Percentiles rank a stretch among this genome's conserved stretches.
Evolutionary conservation across 352 stramenopile genomes (phyloP).

Genomic region (Peronospora belbahrii): DNA sequence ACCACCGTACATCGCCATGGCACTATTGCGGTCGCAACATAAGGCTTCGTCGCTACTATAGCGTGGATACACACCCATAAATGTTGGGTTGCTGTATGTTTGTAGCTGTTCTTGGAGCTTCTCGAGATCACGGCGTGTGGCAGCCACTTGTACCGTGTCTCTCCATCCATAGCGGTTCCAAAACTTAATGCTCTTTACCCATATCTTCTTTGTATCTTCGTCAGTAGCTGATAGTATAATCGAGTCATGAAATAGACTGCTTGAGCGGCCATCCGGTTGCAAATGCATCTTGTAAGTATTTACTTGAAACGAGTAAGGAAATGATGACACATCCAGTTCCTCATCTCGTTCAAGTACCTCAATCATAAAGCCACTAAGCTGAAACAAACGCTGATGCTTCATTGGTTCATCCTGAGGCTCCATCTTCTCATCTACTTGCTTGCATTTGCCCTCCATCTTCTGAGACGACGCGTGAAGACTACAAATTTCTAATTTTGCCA

Average conservation of each 20-base stretch:
- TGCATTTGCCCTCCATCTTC: conserved; percentile 25
- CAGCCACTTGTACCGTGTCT: conserved; percentile 39
- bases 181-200: conserved; percentile 54
- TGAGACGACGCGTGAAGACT: conserved; percentile 8
- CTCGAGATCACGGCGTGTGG: conserved; percentile 27
- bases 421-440: conserved; percentile 17
- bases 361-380: conserved; percentile 54
- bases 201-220: conserved; percentile 37
- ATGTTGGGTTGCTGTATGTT: conserved; percentile 1
- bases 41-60: conserved; percentile 26
- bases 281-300: conserved; percentile 48
- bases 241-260: conserved; percentile 35
- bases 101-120: conserved; percentile 32
- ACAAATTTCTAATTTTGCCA: conserved; percentile 25
- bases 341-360: conserved; percentile 47
- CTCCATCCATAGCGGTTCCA: conserved; percentile 72
- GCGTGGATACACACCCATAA: conserved; percentile 1
- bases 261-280: conserved; percentile 20
- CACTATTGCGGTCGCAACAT: conserved; percentile 21
- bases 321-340: conserved; percentile 29
- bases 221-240: conserved; percentile 47
- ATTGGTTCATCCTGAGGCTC: conserved; percentile 9
- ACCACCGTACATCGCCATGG: conserved; percentile 7
- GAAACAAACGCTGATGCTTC: conserved; percentile 33
- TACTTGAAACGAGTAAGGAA: conserved; percentile 59